phyloP scores from a whole-genome alignment of 805 yeast genomes.

The Yamadazyma sp. region DNA sequence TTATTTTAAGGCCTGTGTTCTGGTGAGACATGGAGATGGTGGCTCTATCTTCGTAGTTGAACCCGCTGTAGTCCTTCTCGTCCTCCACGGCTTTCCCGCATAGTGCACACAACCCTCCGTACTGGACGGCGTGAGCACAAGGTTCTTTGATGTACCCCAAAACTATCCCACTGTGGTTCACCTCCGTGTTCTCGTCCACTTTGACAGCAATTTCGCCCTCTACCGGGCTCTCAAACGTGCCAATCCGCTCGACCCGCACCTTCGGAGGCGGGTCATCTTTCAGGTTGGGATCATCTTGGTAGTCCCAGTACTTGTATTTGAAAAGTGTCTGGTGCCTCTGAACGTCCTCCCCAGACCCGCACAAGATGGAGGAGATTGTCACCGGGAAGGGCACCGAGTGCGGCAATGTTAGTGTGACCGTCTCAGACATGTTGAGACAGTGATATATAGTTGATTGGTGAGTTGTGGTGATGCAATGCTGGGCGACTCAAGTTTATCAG shows the following conservation, averaged over 20 bases:
- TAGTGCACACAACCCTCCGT: conserved; percentile 90
- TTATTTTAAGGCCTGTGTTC: conserved; percentile 77
- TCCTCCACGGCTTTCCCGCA: conserved; percentile 80
- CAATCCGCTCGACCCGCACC: conserved; percentile 64
- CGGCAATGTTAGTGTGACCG: conserved; percentile 59
- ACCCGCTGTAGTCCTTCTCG: conserved; percentile 73
- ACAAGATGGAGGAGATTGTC: conserved; percentile 52
- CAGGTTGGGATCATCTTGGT: conserved; percentile 52
- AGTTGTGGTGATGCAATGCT: too few species aligned
- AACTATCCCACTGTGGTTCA: conserved; percentile 45
- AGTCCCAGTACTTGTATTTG: conserved; percentile 67
- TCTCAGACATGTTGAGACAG: conserved; percentile 28
- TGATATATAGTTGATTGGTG: too few species aligned
- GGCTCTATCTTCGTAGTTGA: conserved; percentile 67
- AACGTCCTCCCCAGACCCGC: conserved; percentile 46
- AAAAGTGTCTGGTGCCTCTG: conserved; percentile 54
- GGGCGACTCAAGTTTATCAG: not conserved
- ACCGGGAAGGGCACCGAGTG: conserved; percentile 66
- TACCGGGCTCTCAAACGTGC: conserved; percentile 79
- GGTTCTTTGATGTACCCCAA: conserved; percentile 70
- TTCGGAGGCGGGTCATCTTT: conserved; percentile 44
- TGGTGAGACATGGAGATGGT: conserved; percentile 90
- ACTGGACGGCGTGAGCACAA: conserved; percentile 90
- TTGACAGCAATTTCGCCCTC: conserved; percentile 64
- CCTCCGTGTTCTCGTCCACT: conserved; percentile 58